Conservation (phyloP, 1,284 basidiomycete genomes). For the Agroathelia rolfsii region DNA sequence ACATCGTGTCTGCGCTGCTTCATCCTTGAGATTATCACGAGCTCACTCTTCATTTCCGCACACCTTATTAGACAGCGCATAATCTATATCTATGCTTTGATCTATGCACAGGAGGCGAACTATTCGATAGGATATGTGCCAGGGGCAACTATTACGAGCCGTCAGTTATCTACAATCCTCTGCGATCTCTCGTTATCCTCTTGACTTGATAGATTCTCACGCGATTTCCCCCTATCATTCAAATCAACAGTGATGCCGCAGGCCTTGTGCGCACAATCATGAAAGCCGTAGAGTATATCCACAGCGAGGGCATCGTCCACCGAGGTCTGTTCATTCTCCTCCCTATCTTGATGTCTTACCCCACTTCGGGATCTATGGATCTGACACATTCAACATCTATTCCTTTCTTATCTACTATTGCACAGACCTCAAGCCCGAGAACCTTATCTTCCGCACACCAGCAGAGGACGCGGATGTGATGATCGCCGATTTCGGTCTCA, state of each 20-base stretch:
- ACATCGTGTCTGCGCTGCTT: background rate
- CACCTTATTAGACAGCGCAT: constrained; percentile 62
- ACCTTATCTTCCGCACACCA: constrained; percentile 86
- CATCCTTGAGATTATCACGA: constrained; percentile 1
- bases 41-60: constrained; percentile 3
- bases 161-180: constrained; percentile 30
- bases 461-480: constrained; percentile 90
- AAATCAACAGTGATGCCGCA: constrained; percentile 69
- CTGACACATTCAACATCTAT: constrained; percentile 1
- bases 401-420: constrained; percentile 2
- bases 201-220: constrained; percentile 7
- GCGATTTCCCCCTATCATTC: constrained; percentile 1
- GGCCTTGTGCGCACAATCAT: constrained; percentile 83
- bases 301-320: constrained; percentile 92
- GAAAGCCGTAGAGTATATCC: constrained; percentile 85
- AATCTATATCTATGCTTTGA: constrained; percentile 95
- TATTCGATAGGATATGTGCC: constrained; percentile 97
- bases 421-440: constrained; percentile 92
- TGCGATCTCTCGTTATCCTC: constrained; percentile 4
- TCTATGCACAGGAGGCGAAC: constrained; percentile 94
- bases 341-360: background rate
- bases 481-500: constrained; percentile 95
- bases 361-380: background rate
- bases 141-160: constrained; percentile 95
- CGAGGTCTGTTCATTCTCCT: constrained; percentile 43